A percentile compares a stretch with the other conserved stretches of the same genome.
Evolutionary conservation across 805 yeast genomes (phyloP).

Genomic region (Candida caryicola): DNA sequence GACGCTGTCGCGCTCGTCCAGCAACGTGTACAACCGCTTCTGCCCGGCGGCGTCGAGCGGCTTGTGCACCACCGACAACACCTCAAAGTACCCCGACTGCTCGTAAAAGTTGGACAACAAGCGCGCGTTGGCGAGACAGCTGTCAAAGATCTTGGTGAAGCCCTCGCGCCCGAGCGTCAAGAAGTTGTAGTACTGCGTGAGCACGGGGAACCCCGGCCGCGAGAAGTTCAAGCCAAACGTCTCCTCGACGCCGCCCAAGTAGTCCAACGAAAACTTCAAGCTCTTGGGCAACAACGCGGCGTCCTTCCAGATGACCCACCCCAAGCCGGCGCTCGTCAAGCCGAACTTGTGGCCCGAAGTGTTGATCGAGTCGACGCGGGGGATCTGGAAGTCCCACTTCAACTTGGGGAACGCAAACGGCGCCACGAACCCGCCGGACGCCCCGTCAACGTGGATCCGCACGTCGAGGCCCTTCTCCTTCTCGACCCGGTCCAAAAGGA

Average conservation of each 20-base stretch:
- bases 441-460: constrained; percentile 93
- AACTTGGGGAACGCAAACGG: constrained; percentile 76
- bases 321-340: constrained; percentile 83
- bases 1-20: constrained; percentile 13
- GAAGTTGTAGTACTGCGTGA: constrained; percentile 83
- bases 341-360: constrained; percentile 95
- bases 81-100: constrained; percentile 62
- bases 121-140: constrained; percentile 71
- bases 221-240: constrained; percentile 85
- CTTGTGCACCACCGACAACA: constrained; percentile 76
- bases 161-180: constrained; percentile 70
- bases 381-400: constrained; percentile 79
- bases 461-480: constrained; percentile 61
- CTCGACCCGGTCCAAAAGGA: constrained; percentile 69
- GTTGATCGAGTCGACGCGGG: constrained; percentile 80
- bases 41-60: constrained; percentile 29
- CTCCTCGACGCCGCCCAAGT: constrained; percentile 86
- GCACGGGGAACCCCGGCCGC: constrained; percentile 88
- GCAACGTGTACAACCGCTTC: constrained; percentile 16
- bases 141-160: constrained; percentile 58
- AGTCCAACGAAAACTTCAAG: constrained; percentile 73
- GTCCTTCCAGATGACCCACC: constrained; percentile 87
- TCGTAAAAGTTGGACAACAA: constrained; percentile 60
- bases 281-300: constrained; percentile 61
- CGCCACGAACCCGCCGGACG: constrained; percentile 86